Evolutionary conservation across 108 stramenopile species (phyloP), one percentile per base, ranked within the genome.

Genomic region (Bacterosira constricta): DNA sequence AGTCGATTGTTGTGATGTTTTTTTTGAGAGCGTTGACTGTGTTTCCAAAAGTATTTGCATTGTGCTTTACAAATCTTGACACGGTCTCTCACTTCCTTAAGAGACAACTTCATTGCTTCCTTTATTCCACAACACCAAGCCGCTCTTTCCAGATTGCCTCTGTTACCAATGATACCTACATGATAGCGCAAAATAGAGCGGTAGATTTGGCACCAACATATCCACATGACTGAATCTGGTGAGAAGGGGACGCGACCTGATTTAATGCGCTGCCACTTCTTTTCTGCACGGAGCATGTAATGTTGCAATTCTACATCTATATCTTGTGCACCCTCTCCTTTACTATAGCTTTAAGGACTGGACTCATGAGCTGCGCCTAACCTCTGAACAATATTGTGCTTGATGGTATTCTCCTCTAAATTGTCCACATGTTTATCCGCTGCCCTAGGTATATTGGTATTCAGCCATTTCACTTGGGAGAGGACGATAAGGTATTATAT

Each of bases 231-330:
- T 15, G 61, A 4, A 17, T 61, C 15, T 21, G 39, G 44, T n/a
- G 47, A 63, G 35, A 49, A 72, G 4, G 49, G 63, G 5, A 72
- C 54, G 2, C 37, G 0, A 4, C 71, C 60, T 3, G 36, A 54
- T 37, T 53, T 62, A 1, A 63, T 51, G 7, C 21, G 27, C 9
- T 30, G 61, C 20, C 71, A 72, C 0, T 34, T 47, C 61, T 72
- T 62, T 20, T 72, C 71, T n/a, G 61, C 60, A 27, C 49, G 60
- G 1, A 9, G 3, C 71, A 47, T 72, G 18, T 31, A 52, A 3
- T 72, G 49, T 49, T 15, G 13, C 0, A 3, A 3, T 26, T 63
- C 51, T 21, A 2, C 4, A n/a, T 72, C 71, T n/a, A n/a, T 0
- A 62, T 18, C n/a, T 15, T 4, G 5, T 39, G 36, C 15, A 63